Evolutionary conservation across 148 eudicot species (phyloP), one percentile per base, ranked within the genome.

Genomic region (Rhododendron ferrugineum): DNA sequence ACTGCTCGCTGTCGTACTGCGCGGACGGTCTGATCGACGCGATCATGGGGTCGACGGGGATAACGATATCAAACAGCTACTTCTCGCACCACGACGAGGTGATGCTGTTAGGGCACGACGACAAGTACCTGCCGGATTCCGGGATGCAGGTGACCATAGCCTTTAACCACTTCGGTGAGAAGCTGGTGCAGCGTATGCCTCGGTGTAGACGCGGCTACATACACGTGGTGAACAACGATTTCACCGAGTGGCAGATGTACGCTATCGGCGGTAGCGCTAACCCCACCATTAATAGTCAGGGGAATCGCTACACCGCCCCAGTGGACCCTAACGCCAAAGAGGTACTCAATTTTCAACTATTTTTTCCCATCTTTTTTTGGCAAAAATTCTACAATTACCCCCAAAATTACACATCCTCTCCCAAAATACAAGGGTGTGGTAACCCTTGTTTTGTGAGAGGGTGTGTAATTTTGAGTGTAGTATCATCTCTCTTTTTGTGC

Each of bases 91-190:
- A 92, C 49, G 83, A 92, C 50, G 90, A 92, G 79, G 94, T 92
- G 80, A 92, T 92, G 94, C 76, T 92, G 70, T 49, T 92, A 42
- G 94, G 94, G 5, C 88, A 91, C 50, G 84, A 88, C 49, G 92
- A 92, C 75, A 89, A 87, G 7, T 87, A 89, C 84, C 56, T 88
- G 46, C 84, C 89, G 72, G 94, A 92, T 77, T 86, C 86, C 9
- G 94, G 91, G 14, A 92, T 92, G 94, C 94, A 92, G 91, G 92
- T 91, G 86, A 92, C 94, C 30, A 79, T 92, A 81, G 94, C 94
- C 8, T 92, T 90, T 72, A 92, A 92, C 83, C 84, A 84, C 44
- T 92, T 92, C 82, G 94, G 89, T 15, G 89, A 90, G 84, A 88
- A 84, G 78, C 85, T 92, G 85, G 92, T 90, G 80, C 94, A 92